Percentiles rank a stretch among this genome's conserved stretches.
These are phyloP conservation scores for Lepidium didymum DNA, from an alignment of 345 rosid genomes.

Conservation along the genomic window DNA sequence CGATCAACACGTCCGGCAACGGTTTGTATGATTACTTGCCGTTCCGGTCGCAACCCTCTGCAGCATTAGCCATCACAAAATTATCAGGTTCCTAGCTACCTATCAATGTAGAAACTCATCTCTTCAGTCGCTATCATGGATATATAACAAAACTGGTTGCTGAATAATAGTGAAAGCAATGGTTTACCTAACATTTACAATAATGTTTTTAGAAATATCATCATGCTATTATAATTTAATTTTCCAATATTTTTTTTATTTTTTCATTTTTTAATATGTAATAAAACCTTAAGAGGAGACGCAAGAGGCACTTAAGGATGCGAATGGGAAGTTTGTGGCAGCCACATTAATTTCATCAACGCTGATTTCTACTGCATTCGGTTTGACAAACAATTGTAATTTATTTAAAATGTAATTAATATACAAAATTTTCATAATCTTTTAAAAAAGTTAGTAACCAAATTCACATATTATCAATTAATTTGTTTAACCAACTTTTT, in stretches of 20 bases:
- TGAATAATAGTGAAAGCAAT: no score
- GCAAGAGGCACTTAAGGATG: conserved; percentile 35
- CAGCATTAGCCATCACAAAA: conserved; percentile 30
- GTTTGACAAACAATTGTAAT: conserved; percentile 53
- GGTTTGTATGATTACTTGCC: conserved; percentile 49
- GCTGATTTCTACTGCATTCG: conserved; percentile 33
- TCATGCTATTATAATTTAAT: neutral
- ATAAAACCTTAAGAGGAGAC: conserved; percentile 32
- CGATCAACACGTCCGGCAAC: conserved; percentile 36
- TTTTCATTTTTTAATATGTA: neutral
- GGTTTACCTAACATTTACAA: no score
- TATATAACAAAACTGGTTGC: neutral
- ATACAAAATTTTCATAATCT: no score
- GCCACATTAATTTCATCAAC: conserved; percentile 28
- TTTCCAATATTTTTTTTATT: neutral
- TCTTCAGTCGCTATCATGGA: no score
- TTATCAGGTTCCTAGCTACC: conserved; percentile 28
- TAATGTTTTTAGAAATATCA: no score
- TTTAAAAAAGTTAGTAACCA: no score
- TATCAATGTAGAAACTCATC: no score
- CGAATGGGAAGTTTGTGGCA: conserved; percentile 31
- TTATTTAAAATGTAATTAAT: neutral
- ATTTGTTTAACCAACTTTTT: no score
- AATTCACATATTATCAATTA: no score
- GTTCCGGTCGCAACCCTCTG: conserved; percentile 44